phyloP scores from a whole-genome alignment of 2,329 filamentous ascomycete genomes.

The Verticillium isaacii region DNA sequence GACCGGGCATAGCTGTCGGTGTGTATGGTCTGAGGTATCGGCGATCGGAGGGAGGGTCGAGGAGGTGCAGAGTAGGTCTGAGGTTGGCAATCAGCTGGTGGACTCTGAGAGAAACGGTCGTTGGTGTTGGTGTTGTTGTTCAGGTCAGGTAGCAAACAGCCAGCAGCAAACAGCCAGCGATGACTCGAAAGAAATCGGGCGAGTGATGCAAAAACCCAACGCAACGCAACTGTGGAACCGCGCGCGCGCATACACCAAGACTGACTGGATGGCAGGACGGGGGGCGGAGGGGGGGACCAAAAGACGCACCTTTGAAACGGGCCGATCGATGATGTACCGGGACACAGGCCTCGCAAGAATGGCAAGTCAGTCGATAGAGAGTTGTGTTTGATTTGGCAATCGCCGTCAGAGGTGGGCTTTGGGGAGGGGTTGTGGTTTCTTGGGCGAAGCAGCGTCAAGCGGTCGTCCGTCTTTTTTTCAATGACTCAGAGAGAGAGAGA shows the following conservation, averaged over 20 bases:
- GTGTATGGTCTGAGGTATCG: conserved; percentile 1
- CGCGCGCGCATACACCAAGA: background rate
- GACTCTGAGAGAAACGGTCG: background rate
- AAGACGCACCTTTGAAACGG: background rate
- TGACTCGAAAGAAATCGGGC: background rate
- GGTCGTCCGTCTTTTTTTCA: too few relatives aligned
- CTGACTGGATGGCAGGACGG: background rate
- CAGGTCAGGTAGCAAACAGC: background rate
- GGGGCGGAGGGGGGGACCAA: background rate
- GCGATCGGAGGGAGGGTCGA: conserved; percentile 1
- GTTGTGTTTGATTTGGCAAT: background rate
- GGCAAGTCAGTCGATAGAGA: too few relatives aligned
- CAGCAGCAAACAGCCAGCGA: background rate
- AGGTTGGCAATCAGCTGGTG: background rate
- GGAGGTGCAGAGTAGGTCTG: conserved; percentile 3
- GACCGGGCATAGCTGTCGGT: conserved; percentile 30
- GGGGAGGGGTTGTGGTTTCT: background rate
- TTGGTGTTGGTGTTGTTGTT: background rate
- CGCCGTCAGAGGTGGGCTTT: background rate
- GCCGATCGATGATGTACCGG: background rate
- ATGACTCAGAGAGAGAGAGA: too few relatives aligned
- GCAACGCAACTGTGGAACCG: background rate
- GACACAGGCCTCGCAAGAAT: background rate
- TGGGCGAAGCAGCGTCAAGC: background rate
- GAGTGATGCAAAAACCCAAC: background rate